Evolutionary conservation across 2,329 filamentous ascomycete genomes (phyloP).

Genomic region (Apiospora rasikravindrae): DNA sequence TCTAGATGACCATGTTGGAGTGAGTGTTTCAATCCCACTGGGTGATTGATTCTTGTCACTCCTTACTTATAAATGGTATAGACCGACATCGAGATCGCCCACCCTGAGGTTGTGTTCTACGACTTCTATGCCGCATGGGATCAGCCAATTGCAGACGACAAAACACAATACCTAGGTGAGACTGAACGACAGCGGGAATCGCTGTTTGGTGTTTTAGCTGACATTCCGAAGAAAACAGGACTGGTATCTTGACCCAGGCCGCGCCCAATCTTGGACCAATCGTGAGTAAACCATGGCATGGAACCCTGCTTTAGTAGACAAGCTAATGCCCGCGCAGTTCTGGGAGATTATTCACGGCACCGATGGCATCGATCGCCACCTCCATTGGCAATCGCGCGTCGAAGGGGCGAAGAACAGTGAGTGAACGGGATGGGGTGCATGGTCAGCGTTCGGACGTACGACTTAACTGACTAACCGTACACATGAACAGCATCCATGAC

Average conservation of each 20-base stretch:
- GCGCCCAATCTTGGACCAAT: slow-evolving; percentile 68
- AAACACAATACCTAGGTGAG: slow-evolving; percentile 49
- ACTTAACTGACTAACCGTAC: no score
- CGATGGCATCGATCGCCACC: slow-evolving; percentile 64
- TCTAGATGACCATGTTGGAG: slow-evolving; percentile 60
- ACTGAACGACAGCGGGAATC: no score
- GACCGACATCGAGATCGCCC: slow-evolving; percentile 53
- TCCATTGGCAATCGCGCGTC: slow-evolving; percentile 69
- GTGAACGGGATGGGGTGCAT: neutral
- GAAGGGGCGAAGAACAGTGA: slow-evolving; percentile 45
- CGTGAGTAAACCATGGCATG: slow-evolving; percentile 34
- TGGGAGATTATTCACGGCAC: slow-evolving; percentile 60
- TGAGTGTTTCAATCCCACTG: slow-evolving; percentile 29
- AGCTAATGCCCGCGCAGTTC: slow-evolving; percentile 33
- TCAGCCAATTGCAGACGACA: slow-evolving; percentile 50
- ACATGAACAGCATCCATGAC: slow-evolving; percentile 47
- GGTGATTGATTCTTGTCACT: neutral
- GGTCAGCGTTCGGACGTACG: no score
- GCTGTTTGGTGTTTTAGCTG: neutral
- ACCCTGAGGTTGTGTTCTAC: slow-evolving; percentile 59
- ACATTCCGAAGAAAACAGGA: slow-evolving; percentile 27
- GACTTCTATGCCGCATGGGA: slow-evolving; percentile 69
- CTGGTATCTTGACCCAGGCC: slow-evolving; percentile 61
- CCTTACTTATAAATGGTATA: slow-evolving; percentile 28
- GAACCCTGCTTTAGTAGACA: neutral